Base-by-base conservation (phyloP, 139 green algal species). In the Bryopsis sp. region DNA sequence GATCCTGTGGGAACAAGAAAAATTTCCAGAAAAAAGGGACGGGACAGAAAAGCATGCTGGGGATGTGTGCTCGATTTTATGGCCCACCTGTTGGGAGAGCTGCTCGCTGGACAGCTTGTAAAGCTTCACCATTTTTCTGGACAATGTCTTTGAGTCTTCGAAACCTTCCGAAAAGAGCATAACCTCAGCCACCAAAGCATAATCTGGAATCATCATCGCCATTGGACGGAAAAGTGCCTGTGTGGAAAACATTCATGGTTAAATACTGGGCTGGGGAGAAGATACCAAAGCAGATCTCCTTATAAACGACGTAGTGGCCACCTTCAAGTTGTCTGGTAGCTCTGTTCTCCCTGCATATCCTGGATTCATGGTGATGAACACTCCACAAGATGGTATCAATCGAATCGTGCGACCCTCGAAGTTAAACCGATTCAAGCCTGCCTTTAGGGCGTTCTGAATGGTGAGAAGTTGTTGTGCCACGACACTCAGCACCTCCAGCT, bases 291-390 rank as follows among this genome's bases (percentile, higher is more conserved):
- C n/a, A n/a, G n/a, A n/a, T n/a, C n/a, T n/a, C n/a, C n/a, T n/a
- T n/a, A n/a, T n/a, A n/a, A n/a, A n/a, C n/a, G n/a, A n/a, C n/a
- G 48, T 43, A 68, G 5, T 15, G 35, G 6, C 0, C 31, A 83
- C 79, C 81, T 92, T 92, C 28, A 95, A 72, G 76, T 92, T 92
- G 67, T 92, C 88, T 37, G 88, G 86, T 64, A 95, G 81, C 73
- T 93, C 86, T 46, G 85, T 90, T 39, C 87, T 76, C 2, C 88
- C 89, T 1, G 87, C 87, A 74, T 95, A 95, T 22, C 89, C 89
- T 24, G 89, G 89, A 71, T 95, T 95, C 89, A 95, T 95, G 36
- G 89, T 95, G 76, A 93, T 92, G 77, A 92, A 92, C 19, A 94
- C 84, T 15, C 86, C 87, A 74, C 79, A 92, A 2, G 85, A 88